These are phyloP conservation scores for Bryopsis sp. DNA, from an alignment of 139 green algal genomes.

Conservation along the genomic window DNA sequence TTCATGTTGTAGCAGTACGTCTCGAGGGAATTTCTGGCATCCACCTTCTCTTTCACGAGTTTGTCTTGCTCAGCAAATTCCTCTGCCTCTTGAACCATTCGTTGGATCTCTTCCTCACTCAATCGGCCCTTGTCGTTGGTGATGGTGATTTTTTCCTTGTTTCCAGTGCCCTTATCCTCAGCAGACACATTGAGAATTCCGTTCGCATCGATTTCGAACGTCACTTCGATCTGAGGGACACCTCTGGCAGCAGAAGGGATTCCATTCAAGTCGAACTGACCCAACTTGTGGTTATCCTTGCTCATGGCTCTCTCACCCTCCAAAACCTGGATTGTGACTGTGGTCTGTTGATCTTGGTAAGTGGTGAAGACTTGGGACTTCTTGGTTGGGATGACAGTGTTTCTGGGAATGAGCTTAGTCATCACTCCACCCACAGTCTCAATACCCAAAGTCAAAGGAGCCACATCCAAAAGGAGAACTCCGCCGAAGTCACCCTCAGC, in stretches of 20 bases:
- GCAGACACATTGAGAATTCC: constrained; percentile 84
- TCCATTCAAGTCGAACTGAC: constrained; percentile 83
- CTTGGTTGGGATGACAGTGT: constrained; percentile 90
- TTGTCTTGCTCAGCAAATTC: constrained; percentile 36
- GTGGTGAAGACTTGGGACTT: constrained; percentile 98
- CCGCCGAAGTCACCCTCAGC: constrained; percentile 50
- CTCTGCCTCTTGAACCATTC: constrained; percentile 40
- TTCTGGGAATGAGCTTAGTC: constrained; percentile 89
- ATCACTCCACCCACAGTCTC: constrained; percentile 88
- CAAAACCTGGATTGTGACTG: constrained; percentile 81
- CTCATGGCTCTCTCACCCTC: constrained; percentile 88
- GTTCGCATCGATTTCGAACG: constrained; percentile 79
- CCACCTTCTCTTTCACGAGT: constrained; percentile 37
- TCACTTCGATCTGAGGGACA: constrained; percentile 71
- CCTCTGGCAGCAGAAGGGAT: constrained; percentile 80
- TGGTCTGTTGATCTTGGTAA: constrained; percentile 94
- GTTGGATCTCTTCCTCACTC: constrained; percentile 46
- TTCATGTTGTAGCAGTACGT: constrained; percentile 60
- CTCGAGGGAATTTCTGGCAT: constrained; percentile 48
- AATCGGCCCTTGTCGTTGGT: constrained; percentile 66
- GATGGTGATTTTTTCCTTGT: constrained; percentile 80
- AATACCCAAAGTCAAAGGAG: constrained; percentile 84
- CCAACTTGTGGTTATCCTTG: constrained; percentile 91
- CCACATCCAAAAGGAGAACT: constrained; percentile 81
- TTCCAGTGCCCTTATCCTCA: constrained; percentile 76